These are phyloP conservation scores for Xylaria sp. DNA, from an alignment of 2,329 filamentous ascomycete genomes.

Conservation along the genomic window DNA sequence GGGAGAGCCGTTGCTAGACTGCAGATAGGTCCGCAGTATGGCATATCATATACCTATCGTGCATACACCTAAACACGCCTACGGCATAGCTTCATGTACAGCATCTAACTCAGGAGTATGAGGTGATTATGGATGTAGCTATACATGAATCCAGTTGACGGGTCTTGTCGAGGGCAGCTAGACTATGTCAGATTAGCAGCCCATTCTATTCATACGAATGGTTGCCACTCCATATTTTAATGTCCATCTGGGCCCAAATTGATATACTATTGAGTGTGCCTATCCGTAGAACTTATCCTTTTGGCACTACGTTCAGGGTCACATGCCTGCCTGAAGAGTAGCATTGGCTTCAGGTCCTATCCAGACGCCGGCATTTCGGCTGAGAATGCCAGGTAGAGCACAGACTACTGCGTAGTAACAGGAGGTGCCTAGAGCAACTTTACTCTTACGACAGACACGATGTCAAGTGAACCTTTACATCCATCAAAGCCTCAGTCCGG, in stretches of 20 bases:
- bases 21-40: conserved; percentile 22
- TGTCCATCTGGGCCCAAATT: background rate
- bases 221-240: conserved; percentile 8
- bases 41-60: conserved; percentile 12
- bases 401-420: background rate
- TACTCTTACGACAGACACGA: background rate
- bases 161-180: background rate
- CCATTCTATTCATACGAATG: background rate
- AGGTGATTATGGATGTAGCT: conserved; percentile 4
- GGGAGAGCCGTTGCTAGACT: conserved; percentile 11
- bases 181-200: background rate
- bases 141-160: background rate
- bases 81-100: conserved; percentile 13
- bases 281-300: background rate
- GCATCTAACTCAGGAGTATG: background rate
- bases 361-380: background rate
- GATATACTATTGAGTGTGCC: background rate
- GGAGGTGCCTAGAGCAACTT: background rate
- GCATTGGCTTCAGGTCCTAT: background rate
- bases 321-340: conserved; percentile 4
- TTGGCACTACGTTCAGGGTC: background rate
- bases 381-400: background rate
- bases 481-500: background rate
- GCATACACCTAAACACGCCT: conserved; percentile 13
- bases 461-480: background rate